Evolutionary conservation across 2,329 filamentous ascomycete species (phyloP), one percentile per base, ranked within the genome.

Genomic region (Xylaria sp.): DNA sequence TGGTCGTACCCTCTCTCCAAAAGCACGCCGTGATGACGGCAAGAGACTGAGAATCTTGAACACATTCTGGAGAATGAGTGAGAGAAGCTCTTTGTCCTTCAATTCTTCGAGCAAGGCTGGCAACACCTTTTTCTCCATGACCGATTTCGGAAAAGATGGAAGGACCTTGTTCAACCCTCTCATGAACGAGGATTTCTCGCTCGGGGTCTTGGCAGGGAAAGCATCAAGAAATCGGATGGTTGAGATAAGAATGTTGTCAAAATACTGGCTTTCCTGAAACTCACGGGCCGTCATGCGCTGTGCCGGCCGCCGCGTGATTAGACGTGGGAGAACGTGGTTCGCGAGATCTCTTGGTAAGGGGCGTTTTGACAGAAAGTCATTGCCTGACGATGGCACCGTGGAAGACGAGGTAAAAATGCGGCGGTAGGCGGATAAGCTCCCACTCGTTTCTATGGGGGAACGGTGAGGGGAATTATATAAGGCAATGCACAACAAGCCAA

Each of bases 221-320:
- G 89, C 86, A 71, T 99, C 95, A 25, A 99, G 81, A 73, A 99
- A 99, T 12, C 95, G 91, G 65, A 99, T 97, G 0, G 95, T 97
- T 0, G 94, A 97, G 21, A 99, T 92, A 4, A 99, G 83, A 47
- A 98, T 92, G 72, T 98, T 99, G 78, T 99, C 93, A 74, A 99
- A 99, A 75, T 96, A 99, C 68, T 92, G 89, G 72, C 93, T 96
- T 76, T 97, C 88, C 74, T 99, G 95, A 70, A 99, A 98, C 71
- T 97, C 94, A 57, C 87, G 88, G 4, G 94, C 93, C 25, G 89
- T 93, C 80, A 98, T 86, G 46, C 95, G 87, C 74, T 96, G 92
- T 2, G 93, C 92, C 2, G 95, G 92, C 58, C 93, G 84, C 66
- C 95, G 85, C 0, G 94, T 95, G 60, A 99, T 94, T 46, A 99